These are phyloP conservation scores for Cytospora paraplurivora DNA, from an alignment of 2,329 filamentous ascomycete genomes.

Conservation along the genomic window DNA sequence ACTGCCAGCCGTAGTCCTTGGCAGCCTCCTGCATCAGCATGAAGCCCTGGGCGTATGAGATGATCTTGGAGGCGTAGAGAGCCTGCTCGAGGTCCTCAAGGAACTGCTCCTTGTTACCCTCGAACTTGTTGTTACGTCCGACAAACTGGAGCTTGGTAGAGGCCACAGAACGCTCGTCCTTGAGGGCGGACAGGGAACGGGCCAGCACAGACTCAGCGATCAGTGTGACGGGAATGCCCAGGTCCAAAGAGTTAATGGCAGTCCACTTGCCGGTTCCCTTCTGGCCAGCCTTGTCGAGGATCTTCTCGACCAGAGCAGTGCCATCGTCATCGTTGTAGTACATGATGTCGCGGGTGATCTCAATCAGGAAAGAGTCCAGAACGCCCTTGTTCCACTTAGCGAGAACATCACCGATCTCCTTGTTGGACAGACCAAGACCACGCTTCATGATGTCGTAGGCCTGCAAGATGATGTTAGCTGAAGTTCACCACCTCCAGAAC, in stretches of 20 bases:
- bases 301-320: constrained; percentile 93
- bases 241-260: constrained; percentile 96
- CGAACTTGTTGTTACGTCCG: constrained; percentile 77
- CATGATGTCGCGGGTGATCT: constrained; percentile 98
- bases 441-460: constrained; percentile 99
- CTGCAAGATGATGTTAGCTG: constrained; percentile 47
- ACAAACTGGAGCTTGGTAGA: constrained; percentile 72
- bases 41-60: constrained; percentile 99
- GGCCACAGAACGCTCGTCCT: constrained; percentile 86
- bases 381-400: constrained; percentile 98
- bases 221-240: constrained; percentile 97
- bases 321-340: constrained; percentile 97
- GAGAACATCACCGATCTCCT: constrained; percentile 96
- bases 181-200: constrained; percentile 91
- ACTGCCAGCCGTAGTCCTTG: constrained; percentile 95
- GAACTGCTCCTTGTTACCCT: constrained; percentile 90
- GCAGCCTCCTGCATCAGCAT: constrained; percentile 99
- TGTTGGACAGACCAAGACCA: constrained; percentile 81
- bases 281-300: constrained; percentile 96
- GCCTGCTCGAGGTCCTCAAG: constrained; percentile 98
- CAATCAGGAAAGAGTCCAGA: constrained; percentile 97
- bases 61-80: constrained; percentile 99
- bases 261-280: constrained; percentile 99
- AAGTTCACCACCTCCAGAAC: not conserved
- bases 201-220: constrained; percentile 97